phyloP scores from a whole-genome alignment of 352 stramenopile genomes.

The Phytophthora tentaculata region DNA sequence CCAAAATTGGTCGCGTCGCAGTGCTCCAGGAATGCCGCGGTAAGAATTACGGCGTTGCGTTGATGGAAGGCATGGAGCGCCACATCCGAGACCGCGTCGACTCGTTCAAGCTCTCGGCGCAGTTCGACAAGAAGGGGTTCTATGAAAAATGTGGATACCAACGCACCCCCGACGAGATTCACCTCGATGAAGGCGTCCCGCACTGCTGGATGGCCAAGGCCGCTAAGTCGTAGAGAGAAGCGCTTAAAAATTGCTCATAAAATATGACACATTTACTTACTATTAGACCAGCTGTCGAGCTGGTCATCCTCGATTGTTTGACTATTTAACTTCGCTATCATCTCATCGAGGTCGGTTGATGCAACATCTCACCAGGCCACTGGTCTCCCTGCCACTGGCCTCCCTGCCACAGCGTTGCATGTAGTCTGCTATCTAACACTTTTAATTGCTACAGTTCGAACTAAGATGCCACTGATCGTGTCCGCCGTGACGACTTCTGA shows the following conservation, averaged over 20 bases:
- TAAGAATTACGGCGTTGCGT: slow-evolving; percentile 51
- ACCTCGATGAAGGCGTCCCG: slow-evolving; percentile 38
- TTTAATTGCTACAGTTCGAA: not conserved
- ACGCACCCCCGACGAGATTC: slow-evolving; percentile 31
- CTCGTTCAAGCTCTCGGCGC: slow-evolving; percentile 51
- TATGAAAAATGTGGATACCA: slow-evolving; percentile 43
- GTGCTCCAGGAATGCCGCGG: slow-evolving; percentile 63
- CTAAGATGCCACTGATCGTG: slow-evolving; percentile 49
- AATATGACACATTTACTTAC: too few species aligned
- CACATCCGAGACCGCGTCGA: slow-evolving; percentile 38
- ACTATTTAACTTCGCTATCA: not conserved
- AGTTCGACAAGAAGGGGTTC: slow-evolving; percentile 40
- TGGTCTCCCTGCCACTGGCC: slow-evolving; percentile 14
- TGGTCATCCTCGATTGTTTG: slow-evolving; percentile 17
- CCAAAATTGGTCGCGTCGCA: slow-evolving; percentile 62
- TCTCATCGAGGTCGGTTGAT: slow-evolving; percentile 30
- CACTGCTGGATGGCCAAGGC: slow-evolving; percentile 48
- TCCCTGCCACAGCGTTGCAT: not conserved
- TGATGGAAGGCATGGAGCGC: slow-evolving; percentile 53
- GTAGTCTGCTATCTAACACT: not conserved
- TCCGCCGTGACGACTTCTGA: slow-evolving; percentile 48
- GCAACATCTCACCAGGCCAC: slow-evolving; percentile 5
- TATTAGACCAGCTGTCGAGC: not conserved
- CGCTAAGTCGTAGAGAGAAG: slow-evolving; percentile 11
- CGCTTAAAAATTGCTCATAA: not conserved